Evolutionary conservation across 495 filamentous ascomycete species (phyloP), one percentile per base, ranked within the genome.

Genomic region (Aspergillus carlsbadensis): DNA sequence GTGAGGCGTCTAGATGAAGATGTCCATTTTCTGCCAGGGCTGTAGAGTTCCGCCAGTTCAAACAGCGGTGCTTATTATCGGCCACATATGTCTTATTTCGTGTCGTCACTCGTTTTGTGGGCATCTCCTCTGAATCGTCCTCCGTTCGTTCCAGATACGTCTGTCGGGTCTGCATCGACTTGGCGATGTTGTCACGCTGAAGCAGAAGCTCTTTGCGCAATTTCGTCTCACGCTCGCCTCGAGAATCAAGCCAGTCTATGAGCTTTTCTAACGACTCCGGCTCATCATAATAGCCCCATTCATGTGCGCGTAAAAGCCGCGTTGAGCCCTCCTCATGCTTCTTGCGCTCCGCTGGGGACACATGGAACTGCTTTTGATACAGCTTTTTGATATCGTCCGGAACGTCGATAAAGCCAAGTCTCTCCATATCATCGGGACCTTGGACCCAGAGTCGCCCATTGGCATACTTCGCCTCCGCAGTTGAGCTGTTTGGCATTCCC

Each of bases 381-480:
- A 74, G 74, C 58, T 81, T 81, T 57, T 81, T 78, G 56, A 92
- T 82, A 20, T 82, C 81, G 22, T 90, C 85, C 13, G 82, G 70
- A 64, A 90, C 80, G 53, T 95, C 88, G 64, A 96, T 90, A 59
- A 89, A 89, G 15, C 93, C 94, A 41, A 87, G 81, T 6, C 89
- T 81, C 70, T 98, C 94, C 67, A 92, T 80, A 40, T 92, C 88
- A 68, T 96, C 90, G 0, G 94, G 94, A 0, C 94, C 94, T 69
- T 98, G 94, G 22, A 98, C 86, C 94, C 94, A 98, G 37, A 98
- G 74, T 51, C 91, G 89, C 8, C 90, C 94, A 67, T 98, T 98
- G 10, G 95, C 92, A 65, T 97, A 98, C 10, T 81, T 83, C 17
- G 92, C 90, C 36, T 86, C 78, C 1, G 91, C 86, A 4, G 92